Evolutionary conservation across 306 rosid genomes (phyloP), one percentile per base, ranked within the genome.

Genomic region (Clitoria ternatea): DNA sequence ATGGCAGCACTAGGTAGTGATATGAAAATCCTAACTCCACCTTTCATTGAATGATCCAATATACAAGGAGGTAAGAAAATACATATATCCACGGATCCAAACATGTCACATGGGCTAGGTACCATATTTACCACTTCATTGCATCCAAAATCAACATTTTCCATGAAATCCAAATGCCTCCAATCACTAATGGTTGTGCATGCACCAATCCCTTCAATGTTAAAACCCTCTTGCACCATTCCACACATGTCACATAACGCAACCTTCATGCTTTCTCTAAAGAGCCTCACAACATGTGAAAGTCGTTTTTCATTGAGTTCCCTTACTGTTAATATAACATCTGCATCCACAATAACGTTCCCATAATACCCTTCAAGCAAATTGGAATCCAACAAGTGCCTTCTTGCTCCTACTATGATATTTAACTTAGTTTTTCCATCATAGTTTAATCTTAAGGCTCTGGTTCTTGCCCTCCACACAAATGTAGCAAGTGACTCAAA

Each of bases 281-380:
- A 70, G 13, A 70, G 37, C 74, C 79, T 79, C 44, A 35, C 79
- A 4, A 69, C 37, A 37, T 79, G 61, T 0, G 69, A 66, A 3
- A 77, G 73, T 10, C 79, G 82, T 8, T 0, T 18, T 37, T 77
- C 79, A 5, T 49, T 36, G 8, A 82, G 81, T 0, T 82, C 86
- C 42, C 20, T 79, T 26, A 78, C 81, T 2, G 50, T 50, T 8
- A 82, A 14, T 35, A 50, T 60, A 3, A 61, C 52, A 0, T 30
- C 0, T 8, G 66, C 24, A 15, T 62, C 42, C 6, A 52, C 60
- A 37, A 71, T 12, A 3, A 81, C 73, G 36, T 82, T 82, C 4
- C 86, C 86, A 53, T 82, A 82, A 61, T 75, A 82, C 66, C 86
- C 86, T 10, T 70, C 61, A 1, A 81, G 81, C 73, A 79, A 39